A percentile compares a stretch with the other conserved stretches of the same genome.
Conservation (phyloP, 306 rosid species). For the Rosa rugosa region DNA sequence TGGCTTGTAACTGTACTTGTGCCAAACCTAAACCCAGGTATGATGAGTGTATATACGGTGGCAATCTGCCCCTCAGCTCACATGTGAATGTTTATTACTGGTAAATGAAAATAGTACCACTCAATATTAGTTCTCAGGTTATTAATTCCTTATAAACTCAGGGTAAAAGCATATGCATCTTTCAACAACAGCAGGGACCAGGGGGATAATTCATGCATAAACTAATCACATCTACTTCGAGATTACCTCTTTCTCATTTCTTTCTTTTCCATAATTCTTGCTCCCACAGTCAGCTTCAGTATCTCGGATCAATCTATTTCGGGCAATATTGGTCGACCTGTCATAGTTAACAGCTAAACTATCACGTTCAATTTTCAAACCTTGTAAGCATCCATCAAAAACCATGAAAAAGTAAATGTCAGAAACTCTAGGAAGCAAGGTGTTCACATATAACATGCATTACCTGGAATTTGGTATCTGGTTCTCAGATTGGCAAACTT, state of each 20-base stretch:
- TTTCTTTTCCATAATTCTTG: slow-evolving; percentile 19
- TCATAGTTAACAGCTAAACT: background rate
- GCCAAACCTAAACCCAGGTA: background rate
- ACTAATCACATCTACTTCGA: background rate
- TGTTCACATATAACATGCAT: background rate
- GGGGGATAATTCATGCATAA: background rate
- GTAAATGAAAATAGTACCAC: background rate
- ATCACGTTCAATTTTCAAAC: slow-evolving; percentile 12
- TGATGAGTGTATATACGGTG: background rate
- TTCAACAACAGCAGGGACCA: background rate
- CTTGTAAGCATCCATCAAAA: background rate
- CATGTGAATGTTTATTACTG: background rate
- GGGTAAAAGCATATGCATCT: background rate
- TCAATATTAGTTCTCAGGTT: background rate
- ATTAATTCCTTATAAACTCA: background rate
- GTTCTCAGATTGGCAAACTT: slow-evolving; percentile 15
- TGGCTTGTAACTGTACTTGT: background rate
- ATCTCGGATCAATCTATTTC: slow-evolving; percentile 12
- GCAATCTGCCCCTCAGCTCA: background rate
- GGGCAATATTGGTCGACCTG: slow-evolving; percentile 15
- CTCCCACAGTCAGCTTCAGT: background rate
- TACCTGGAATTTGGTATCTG: slow-evolving; percentile 17
- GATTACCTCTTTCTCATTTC: slow-evolving; percentile 25
- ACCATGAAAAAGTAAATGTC: background rate
- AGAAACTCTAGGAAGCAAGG: background rate